A percentile compares a stretch with the other conserved stretches of the same genome.
These are phyloP conservation scores for Backusella mclennaniae DNA, from an alignment of 192 early-diverging fungal genomes.

Conservation along the genomic window DNA sequence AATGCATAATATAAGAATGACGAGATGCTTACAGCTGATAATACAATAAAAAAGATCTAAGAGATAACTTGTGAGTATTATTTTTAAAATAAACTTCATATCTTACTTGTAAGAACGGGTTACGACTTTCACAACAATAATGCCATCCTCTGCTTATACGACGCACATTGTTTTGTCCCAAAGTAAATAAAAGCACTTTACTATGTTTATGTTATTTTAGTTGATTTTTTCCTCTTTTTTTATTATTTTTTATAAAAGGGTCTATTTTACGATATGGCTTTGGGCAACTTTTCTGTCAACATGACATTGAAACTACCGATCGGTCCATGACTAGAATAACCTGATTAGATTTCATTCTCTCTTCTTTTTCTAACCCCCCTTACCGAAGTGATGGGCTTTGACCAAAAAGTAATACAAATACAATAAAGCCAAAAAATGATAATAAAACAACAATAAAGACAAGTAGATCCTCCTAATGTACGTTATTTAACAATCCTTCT, in stretches of 20 bases:
- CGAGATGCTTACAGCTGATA: conserved; percentile 23
- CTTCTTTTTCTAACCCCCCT: not conserved
- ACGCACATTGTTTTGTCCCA: conserved; percentile 15
- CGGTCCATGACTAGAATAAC: conserved; percentile 20
- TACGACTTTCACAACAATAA: conserved; percentile 33
- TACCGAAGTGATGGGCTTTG: conserved; percentile 31
- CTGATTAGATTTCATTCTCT: not conserved
- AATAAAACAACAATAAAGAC: conserved; percentile 13
- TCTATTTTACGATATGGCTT: conserved; percentile 14
- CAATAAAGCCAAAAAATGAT: conserved; percentile 7
- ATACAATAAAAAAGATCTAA: conserved; percentile 33
- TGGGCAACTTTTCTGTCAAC: conserved; percentile 18
- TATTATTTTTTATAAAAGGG: not conserved
- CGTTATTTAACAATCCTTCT: not conserved
- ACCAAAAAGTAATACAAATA: conserved; percentile 34
- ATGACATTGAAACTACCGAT: conserved; percentile 22
- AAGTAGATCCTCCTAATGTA: not conserved
- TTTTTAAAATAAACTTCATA: not conserved
- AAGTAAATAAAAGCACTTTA: not conserved
- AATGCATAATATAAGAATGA: conserved; percentile 26
- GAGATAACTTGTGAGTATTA: not conserved
- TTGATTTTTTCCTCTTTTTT: no score
- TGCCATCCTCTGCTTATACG: conserved; percentile 7
- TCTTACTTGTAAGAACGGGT: conserved; percentile 35
- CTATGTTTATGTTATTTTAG: not conserved